Evolutionary conservation across 495 filamentous ascomycete genomes (phyloP), one percentile per base, ranked within the genome.

Genomic region (Penicillium alfredii): DNA sequence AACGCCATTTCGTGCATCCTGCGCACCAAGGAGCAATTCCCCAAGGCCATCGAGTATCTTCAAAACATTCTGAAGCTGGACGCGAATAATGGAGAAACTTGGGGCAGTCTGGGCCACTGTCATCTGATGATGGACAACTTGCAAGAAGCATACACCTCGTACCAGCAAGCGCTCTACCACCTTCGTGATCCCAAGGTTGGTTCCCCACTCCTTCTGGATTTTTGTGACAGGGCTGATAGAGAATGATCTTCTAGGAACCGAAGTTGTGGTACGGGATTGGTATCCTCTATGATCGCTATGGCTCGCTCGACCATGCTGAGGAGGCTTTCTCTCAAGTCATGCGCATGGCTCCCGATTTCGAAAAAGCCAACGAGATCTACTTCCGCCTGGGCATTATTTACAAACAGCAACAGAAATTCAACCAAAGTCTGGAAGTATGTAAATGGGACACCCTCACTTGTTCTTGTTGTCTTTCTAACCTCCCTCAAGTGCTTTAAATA

Each of bases 401-500:
- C 71, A 99, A 99, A 59, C 88, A 96, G 42, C 93, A 97, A 55
- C 83, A 89, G 40, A 97, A 97, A 61, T 99, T 92, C 53, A 74
- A 72, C 25, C 79, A 89, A 49, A 94, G 88, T 63, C 69, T 97
- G 34, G 92, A 96, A 71, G 89, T 94, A 72, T 45, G 69, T 62
- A 22, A 32, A 12, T 12, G n/a, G n/a, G n/a, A n/a, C n/a, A n/a
- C n/a, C n/a, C n/a, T n/a, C n/a, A n/a, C n/a, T n/a, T n/a, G n/a
- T n/a, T n/a, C n/a, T n/a, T n/a, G n/a, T n/a, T n/a, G n/a, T n/a
- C n/a, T n/a, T n/a, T n/a, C n/a, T n/a, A n/a, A n/a, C n/a, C n/a
- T n/a, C n/a, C n/a, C n/a, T n/a, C n/a, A n/a, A 96, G 87, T 99
- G 92, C 64, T 99, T 99, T 62, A 88, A 88, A 61, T 99, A 94